Conservation (phyloP, 371 early-diverging fungal genomes). For the Gilbertella persicaria region DNA sequence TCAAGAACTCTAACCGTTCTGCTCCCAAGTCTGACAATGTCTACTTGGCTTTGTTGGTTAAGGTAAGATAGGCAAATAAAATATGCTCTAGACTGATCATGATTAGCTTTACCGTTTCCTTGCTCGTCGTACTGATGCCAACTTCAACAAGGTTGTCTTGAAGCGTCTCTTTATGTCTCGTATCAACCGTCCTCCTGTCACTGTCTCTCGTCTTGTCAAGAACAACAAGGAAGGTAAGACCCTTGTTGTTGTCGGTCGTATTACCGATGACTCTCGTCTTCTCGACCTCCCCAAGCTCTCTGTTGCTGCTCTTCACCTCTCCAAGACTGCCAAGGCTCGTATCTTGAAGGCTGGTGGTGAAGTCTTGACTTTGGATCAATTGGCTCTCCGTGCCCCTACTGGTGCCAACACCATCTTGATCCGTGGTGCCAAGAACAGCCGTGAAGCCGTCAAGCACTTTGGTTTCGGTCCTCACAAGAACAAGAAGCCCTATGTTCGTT, state of each 20-base stretch:
- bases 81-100: background rate
- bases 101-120: conserved; percentile 45
- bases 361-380: conserved; percentile 93
- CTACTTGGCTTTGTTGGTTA: conserved; percentile 92
- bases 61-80: conserved; percentile 55
- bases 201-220: conserved; percentile 79
- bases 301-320: conserved; percentile 90
- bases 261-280: conserved; percentile 92
- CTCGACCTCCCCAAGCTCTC: conserved; percentile 90
- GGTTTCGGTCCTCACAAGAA: conserved; percentile 72
- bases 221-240: conserved; percentile 69
- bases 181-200: conserved; percentile 90
- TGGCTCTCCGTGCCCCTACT: conserved; percentile 92
- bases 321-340: conserved; percentile 90
- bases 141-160: conserved; percentile 95
- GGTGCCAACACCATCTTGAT: conserved; percentile 91
- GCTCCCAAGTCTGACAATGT: conserved; percentile 90
- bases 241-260: conserved; percentile 87
- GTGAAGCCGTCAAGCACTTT: conserved; percentile 95
- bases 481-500: conserved; percentile 89
- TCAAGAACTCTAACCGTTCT: conserved; percentile 81
- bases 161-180: conserved; percentile 96
- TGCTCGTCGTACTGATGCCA: conserved; percentile 32
- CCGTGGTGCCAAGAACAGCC: conserved; percentile 72
- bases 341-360: conserved; percentile 97